These are phyloP conservation scores for Venustampulla echinocandica DNA, from an alignment of 495 filamentous ascomycete genomes.

Conservation along the genomic window DNA sequence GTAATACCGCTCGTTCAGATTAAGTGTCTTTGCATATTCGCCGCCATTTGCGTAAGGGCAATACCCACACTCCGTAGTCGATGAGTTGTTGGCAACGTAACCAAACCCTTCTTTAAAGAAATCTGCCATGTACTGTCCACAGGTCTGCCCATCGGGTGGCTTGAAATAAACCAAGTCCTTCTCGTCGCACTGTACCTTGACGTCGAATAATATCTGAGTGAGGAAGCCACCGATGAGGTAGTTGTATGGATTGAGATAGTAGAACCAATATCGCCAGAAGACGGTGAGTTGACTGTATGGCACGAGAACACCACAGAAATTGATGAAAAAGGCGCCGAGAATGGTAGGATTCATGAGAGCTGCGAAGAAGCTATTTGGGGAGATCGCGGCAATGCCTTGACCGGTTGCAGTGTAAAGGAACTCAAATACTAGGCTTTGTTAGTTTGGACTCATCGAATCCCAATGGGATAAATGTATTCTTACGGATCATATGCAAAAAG, in stretches of 20 bases:
- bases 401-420: constrained; percentile 47
- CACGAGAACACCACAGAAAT: constrained; percentile 68
- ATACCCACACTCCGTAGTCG: constrained; percentile 53
- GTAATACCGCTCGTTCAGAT: constrained; percentile 43
- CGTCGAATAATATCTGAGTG: constrained; percentile 48
- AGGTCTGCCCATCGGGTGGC: constrained; percentile 46
- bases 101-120: constrained; percentile 55
- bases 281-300: constrained; percentile 51
- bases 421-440: constrained; percentile 25
- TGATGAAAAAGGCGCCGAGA: constrained; percentile 64
- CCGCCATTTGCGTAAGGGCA: constrained; percentile 58
- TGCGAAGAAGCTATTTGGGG: constrained; percentile 57
- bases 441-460: background rate
- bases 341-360: constrained; percentile 72
- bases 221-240: constrained; percentile 48
- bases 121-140: constrained; percentile 51
- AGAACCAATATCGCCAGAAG: constrained; percentile 74
- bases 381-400: constrained; percentile 34
- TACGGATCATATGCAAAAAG: constrained; percentile 73
- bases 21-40: constrained; percentile 61
- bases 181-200: constrained; percentile 45
- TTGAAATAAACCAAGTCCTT: constrained; percentile 52
- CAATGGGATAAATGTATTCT: too few species aligned
- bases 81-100: constrained; percentile 47
- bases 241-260: constrained; percentile 42